phyloP scores from a whole-genome alignment of 345 rosid species.

The Pistacia atlantica region DNA sequence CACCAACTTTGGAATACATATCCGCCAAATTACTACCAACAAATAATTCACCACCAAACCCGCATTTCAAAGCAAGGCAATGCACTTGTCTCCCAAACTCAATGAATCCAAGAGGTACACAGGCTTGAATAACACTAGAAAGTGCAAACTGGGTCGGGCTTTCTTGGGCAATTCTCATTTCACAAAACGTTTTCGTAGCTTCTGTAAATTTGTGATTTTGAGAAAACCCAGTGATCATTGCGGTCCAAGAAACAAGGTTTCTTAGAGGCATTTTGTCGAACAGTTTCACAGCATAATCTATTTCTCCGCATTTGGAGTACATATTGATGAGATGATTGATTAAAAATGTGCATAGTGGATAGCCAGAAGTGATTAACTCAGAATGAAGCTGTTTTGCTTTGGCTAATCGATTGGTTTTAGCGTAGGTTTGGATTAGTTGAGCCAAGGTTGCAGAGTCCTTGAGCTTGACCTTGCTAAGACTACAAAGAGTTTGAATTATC shows the following conservation, averaged over 20 bases:
- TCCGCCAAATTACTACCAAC: conserved; percentile 12
- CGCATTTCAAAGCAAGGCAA: conserved; percentile 15
- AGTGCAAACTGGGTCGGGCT: conserved; percentile 1
- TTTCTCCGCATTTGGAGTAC: conserved; percentile 11
- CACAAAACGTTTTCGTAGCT: not conserved
- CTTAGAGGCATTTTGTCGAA: conserved; percentile 10
- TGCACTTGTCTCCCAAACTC: conserved; percentile 17
- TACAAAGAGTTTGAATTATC: not conserved
- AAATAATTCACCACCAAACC: conserved; percentile 9
- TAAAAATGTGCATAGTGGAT: conserved; percentile 2
- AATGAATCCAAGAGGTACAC: conserved; percentile 2
- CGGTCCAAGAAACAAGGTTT: conserved; percentile 16
- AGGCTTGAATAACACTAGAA: conserved; percentile 6
- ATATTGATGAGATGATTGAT: conserved; percentile 6
- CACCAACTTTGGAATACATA: conserved; percentile 6
- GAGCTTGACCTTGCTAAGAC: not conserved
- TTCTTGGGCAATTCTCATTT: conserved; percentile 15
- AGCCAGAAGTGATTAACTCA: not conserved
- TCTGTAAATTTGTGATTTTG: not conserved
- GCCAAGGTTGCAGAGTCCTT: not conserved
- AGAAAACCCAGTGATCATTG: conserved; percentile 16
- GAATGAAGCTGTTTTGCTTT: conserved; percentile 6
- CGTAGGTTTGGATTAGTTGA: not conserved
- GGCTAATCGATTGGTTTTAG: conserved; percentile 7
- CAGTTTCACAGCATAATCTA: conserved; percentile 1